Percentiles rank a stretch among this genome's conserved stretches.
Conservation (phyloP, 208 protist species). For the Wallacemonas sp. region DNA sequence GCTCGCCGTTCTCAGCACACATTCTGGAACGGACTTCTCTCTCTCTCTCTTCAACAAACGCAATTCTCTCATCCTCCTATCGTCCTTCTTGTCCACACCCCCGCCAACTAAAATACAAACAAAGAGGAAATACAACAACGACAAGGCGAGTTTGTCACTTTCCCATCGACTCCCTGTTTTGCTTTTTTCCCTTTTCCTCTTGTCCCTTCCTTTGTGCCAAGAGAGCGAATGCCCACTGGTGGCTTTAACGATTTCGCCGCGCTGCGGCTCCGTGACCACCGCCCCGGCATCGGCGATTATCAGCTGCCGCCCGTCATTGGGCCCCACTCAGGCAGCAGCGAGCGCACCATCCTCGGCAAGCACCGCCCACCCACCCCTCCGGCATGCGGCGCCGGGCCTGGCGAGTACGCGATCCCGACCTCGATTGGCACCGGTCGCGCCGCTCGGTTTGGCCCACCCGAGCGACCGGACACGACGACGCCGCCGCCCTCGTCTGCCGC, state of each 20-base stretch:
- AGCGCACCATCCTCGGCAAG: conserved; percentile 55
- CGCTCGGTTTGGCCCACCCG: conserved; percentile 41
- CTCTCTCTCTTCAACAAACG: too few relatives aligned
- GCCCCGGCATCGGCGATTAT: conserved; percentile 69
- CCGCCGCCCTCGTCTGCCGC: too few relatives aligned
- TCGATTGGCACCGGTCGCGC: conserved; percentile 64
- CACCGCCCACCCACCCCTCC: conserved; percentile 17
- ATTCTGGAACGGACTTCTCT: too few relatives aligned
- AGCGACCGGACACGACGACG: too few relatives aligned
- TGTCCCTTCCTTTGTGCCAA: neutral
- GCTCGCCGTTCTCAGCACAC: too few relatives aligned
- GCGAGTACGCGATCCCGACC: conserved; percentile 61
- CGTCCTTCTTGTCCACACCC: too few relatives aligned
- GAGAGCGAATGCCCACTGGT: conserved; percentile 31
- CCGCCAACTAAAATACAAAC: too few relatives aligned
- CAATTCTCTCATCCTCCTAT: too few relatives aligned
- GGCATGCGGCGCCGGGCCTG: conserved; percentile 42
- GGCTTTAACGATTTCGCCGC: conserved; percentile 83
- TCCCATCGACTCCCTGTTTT: conserved; percentile 1
- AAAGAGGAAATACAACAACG: too few relatives aligned
- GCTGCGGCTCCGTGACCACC: conserved; percentile 72
- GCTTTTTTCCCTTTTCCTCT: neutral
- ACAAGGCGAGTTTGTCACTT: too few relatives aligned
- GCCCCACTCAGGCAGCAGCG: conserved; percentile 34
- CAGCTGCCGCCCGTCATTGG: conserved; percentile 46